A percentile compares a stretch with the other conserved stretches of the same genome.
Evolutionary conservation across 257 asterid species (phyloP).

Genomic region (Scutellaria barbata): DNA sequence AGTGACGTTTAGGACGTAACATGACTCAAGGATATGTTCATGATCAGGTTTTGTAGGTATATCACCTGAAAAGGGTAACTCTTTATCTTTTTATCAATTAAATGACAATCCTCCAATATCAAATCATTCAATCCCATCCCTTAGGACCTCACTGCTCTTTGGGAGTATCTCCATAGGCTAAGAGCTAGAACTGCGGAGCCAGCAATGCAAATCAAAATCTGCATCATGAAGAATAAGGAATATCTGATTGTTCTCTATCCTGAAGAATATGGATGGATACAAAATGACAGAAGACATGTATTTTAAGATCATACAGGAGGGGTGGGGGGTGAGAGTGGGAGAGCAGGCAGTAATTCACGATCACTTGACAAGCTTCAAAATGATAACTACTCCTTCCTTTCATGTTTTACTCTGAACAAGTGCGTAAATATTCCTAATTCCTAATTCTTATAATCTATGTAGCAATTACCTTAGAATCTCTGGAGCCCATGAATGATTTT

Average conservation of each 20-base stretch:
- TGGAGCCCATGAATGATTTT: slow-evolving; percentile 54
- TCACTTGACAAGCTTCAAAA: slow-evolving; percentile 1
- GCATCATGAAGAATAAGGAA: slow-evolving; percentile 36
- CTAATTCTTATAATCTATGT: too few relatives aligned
- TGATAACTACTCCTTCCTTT: not conserved
- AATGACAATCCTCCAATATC: slow-evolving; percentile 5
- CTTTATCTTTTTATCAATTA: not conserved
- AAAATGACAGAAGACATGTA: not conserved
- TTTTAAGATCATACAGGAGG: too few relatives aligned
- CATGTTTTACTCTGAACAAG: not conserved
- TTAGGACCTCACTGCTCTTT: slow-evolving; percentile 51
- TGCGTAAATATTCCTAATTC: not conserved
- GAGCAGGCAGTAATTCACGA: slow-evolving; percentile 13
- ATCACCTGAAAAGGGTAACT: not conserved
- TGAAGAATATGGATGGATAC: not conserved
- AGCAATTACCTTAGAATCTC: slow-evolving; percentile 73
- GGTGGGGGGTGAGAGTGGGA: not conserved
- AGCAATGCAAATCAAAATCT: slow-evolving; percentile 77
- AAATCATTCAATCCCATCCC: slow-evolving; percentile 23
- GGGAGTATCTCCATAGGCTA: slow-evolving; percentile 70
- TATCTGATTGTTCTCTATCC: not conserved
- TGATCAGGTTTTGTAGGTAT: not conserved
- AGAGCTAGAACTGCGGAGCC: slow-evolving; percentile 63
- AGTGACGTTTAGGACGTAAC: not conserved
- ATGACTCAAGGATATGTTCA: not conserved